A percentile compares a stretch with the other conserved stretches of the same genome.
These are phyloP conservation scores for Saturnispora diversa DNA, from an alignment of 805 yeast species.

Conservation along the genomic window DNA sequence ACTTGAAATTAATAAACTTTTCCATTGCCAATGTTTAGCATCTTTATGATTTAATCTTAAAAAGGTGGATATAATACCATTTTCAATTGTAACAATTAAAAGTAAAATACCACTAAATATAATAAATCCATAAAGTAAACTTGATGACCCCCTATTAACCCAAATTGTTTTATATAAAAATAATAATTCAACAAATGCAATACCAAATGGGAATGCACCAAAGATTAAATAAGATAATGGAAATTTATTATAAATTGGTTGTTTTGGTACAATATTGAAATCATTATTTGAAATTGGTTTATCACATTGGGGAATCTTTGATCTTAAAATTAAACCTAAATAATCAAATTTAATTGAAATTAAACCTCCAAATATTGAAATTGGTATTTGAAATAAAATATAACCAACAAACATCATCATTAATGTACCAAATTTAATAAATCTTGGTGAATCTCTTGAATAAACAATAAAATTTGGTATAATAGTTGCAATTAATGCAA, in stretches of 20 bases:
- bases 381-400: constrained; percentile 61
- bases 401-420: constrained; percentile 51
- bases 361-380: constrained; percentile 66
- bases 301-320: constrained; percentile 22
- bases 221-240: constrained; percentile 37
- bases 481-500: constrained; percentile 42
- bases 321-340: constrained; percentile 14
- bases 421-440: constrained; percentile 73
- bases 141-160: constrained; percentile 67
- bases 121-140: constrained; percentile 52
- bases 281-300: neutral
- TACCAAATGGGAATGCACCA: constrained; percentile 72
- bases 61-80: constrained; percentile 63
- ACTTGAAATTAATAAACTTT: constrained; percentile 60
- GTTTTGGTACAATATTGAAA: constrained; percentile 12
- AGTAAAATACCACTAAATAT: constrained; percentile 52
- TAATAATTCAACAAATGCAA: constrained; percentile 70
- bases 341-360: constrained; percentile 26
- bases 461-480: constrained; percentile 62
- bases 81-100: constrained; percentile 57
- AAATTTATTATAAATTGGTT: constrained; percentile 31
- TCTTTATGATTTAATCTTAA: constrained; percentile 42
- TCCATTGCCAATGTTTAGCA: constrained; percentile 77
- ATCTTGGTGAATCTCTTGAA: constrained; percentile 67
- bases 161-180: constrained; percentile 70